Conservation (phyloP, 2,329 filamentous ascomycete genomes). For the Blastomyces parvus region DNA sequence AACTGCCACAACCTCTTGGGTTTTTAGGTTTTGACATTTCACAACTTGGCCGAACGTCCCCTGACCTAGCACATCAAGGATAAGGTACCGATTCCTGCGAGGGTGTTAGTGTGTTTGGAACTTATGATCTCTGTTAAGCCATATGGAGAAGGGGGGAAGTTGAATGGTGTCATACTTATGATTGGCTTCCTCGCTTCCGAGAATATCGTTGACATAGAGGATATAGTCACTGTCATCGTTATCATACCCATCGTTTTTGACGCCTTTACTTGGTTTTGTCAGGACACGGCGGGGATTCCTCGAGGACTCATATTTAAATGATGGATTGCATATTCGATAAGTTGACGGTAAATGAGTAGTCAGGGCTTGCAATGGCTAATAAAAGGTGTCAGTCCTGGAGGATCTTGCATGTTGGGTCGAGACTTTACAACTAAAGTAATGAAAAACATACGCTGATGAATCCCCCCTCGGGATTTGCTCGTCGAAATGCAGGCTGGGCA, state of each 20-base stretch:
- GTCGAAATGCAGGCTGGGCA: conserved; percentile 75
- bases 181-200: conserved; percentile 93
- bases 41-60: conserved; percentile 98
- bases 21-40: conserved; percentile 97
- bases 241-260: conserved; percentile 97
- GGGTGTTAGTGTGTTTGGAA: conserved; percentile 13
- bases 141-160: not conserved
- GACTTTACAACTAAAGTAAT: not conserved
- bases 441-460: conserved; percentile 76
- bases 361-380: conserved; percentile 82
- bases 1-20: conserved; percentile 94
- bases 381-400: not conserved
- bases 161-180: conserved; percentile 61
- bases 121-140: not conserved
- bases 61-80: conserved; percentile 91
- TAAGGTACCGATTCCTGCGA: conserved; percentile 80
- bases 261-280: conserved; percentile 95
- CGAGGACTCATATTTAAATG: conserved; percentile 97
- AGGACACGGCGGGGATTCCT: conserved; percentile 90
- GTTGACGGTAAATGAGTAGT: conserved; percentile 88
- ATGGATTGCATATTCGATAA: conserved; percentile 95
- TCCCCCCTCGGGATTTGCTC: conserved; percentile 91
- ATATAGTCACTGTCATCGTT: conserved; percentile 99
- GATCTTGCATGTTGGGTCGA: not conserved
- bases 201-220: conserved; percentile 95